Percentiles rank a stretch among this genome's conserved stretches.
These are phyloP conservation scores for Apiotrichum porosum DNA, from an alignment of 1,284 basidiomycete species.

Conservation along the genomic window DNA sequence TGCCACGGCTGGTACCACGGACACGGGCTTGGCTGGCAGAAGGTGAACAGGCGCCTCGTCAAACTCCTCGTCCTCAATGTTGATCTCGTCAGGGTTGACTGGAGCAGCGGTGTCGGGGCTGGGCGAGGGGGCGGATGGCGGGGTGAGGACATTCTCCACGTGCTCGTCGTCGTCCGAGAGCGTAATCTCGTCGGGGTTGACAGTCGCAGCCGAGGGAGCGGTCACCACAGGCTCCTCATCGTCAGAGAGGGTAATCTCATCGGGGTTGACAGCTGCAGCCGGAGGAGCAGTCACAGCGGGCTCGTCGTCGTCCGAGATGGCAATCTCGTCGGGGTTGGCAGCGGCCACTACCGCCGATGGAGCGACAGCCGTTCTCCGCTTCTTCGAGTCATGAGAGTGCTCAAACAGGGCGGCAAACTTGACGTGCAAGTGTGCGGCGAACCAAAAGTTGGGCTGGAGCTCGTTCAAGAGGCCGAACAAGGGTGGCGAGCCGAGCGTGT, in stretches of 20 bases:
- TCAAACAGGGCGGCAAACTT: constrained; percentile 64
- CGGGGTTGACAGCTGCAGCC: constrained; percentile 54
- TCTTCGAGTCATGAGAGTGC: constrained; percentile 47
- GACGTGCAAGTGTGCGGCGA: constrained; percentile 88
- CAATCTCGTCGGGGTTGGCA: constrained; percentile 67
- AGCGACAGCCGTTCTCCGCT: neutral
- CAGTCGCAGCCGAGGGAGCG: neutral
- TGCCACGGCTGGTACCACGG: neutral
- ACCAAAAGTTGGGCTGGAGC: constrained; percentile 88
- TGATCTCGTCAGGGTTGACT: constrained; percentile 27
- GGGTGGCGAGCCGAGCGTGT: constrained; percentile 82
- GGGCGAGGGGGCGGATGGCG: no score
- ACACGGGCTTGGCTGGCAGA: neutral
- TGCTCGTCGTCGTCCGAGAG: constrained; percentile 59
- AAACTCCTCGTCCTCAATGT: constrained; percentile 24
- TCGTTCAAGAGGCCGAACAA: constrained; percentile 69
- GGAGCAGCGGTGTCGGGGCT: neutral
- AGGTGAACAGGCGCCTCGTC: constrained; percentile 3
- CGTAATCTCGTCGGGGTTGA: constrained; percentile 65
- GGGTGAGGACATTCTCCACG: constrained; percentile 1
- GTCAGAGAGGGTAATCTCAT: constrained; percentile 65
- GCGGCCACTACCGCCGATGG: neutral
- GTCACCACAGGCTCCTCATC: constrained; percentile 50
- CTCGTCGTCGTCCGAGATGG: constrained; percentile 58
- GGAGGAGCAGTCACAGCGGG: neutral